Percentiles rank a stretch among this genome's conserved stretches.
These are phyloP conservation scores for Desmodesmus armatus DNA, from an alignment of 139 green algal species.

Conservation along the genomic window DNA sequence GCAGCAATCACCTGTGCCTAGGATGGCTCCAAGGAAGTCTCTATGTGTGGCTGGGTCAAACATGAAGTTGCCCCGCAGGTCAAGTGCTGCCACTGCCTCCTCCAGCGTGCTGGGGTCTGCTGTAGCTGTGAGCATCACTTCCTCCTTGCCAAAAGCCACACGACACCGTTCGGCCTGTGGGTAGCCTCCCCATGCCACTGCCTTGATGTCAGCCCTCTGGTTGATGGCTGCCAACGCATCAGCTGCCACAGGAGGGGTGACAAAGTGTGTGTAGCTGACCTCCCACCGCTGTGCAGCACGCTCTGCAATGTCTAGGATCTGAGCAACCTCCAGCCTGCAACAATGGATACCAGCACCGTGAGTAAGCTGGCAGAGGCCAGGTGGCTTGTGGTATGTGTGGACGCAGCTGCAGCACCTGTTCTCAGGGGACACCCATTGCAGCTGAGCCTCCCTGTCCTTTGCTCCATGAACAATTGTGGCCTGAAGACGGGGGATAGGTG, in stretches of 20 bases:
- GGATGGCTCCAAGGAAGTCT: conserved; percentile 84
- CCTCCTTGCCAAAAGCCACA: conserved; percentile 68
- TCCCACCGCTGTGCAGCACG: conserved; percentile 54
- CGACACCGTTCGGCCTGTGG: conserved; percentile 71
- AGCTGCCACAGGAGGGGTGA: conserved; percentile 66
- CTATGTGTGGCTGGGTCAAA: conserved; percentile 83
- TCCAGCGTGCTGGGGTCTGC: conserved; percentile 43
- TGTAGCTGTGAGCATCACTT: conserved; percentile 53
- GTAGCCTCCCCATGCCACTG: conserved; percentile 77
- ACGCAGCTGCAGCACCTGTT: conserved; percentile 18
- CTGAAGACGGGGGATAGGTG: no score
- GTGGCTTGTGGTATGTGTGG: no score
- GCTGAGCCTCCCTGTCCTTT: conserved; percentile 9
- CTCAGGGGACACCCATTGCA: conserved; percentile 36
- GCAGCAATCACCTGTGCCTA: conserved; percentile 82
- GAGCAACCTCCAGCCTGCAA: conserved; percentile 53
- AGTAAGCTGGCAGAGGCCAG: no score
- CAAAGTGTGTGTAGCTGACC: conserved; percentile 61
- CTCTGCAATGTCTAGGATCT: conserved; percentile 73
- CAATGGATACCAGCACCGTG: neutral
- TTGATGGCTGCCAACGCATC: conserved; percentile 61
- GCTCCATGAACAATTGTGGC: neutral
- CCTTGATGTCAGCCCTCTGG: conserved; percentile 53
- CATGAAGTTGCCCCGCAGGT: conserved; percentile 67
- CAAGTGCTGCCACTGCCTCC: conserved; percentile 68